A percentile compares a stretch with the other conserved stretches of the same genome.
Evolutionary conservation across 805 yeast species (phyloP).

Genomic region (Kluyveromyces aestuarii): DNA sequence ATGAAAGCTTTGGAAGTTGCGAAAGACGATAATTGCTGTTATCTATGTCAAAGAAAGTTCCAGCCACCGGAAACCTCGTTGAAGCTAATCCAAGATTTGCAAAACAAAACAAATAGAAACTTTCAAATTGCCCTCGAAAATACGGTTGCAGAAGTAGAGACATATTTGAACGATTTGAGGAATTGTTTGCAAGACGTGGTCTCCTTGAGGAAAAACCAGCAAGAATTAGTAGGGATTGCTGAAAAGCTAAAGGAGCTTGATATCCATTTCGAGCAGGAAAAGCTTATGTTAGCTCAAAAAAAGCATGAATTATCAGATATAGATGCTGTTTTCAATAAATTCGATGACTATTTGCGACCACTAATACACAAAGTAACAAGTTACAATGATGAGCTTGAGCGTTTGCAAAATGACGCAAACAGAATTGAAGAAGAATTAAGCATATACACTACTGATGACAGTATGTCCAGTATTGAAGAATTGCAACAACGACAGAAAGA

Average conservation of each 20-base stretch:
- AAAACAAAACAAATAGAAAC: constrained; percentile 24
- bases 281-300: constrained; percentile 16
- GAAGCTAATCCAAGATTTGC: constrained; percentile 22
- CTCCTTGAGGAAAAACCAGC: constrained; percentile 5
- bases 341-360: constrained; percentile 10
- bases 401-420: constrained; percentile 14
- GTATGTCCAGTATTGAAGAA: constrained; percentile 21
- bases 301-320: constrained; percentile 11
- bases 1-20: constrained; percentile 61
- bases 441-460: constrained; percentile 12
- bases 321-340: constrained; percentile 12
- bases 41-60: constrained; percentile 64
- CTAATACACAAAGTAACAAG: constrained; percentile 21
- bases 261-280: background rate
- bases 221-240: constrained; percentile 1
- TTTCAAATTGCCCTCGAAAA: constrained; percentile 27
- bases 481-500: constrained; percentile 15
- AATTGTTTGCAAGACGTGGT: constrained; percentile 18
- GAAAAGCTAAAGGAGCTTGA: constrained; percentile 4
- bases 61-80: constrained; percentile 28
- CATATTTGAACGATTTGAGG: constrained; percentile 19
- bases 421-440: constrained; percentile 20
- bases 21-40: constrained; percentile 46
- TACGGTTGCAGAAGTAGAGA: constrained; percentile 27
- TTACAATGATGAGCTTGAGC: constrained; percentile 17